Evolutionary conservation across 73 alveolate species (phyloP).

Genomic region (Stentor roeselii): DNA sequence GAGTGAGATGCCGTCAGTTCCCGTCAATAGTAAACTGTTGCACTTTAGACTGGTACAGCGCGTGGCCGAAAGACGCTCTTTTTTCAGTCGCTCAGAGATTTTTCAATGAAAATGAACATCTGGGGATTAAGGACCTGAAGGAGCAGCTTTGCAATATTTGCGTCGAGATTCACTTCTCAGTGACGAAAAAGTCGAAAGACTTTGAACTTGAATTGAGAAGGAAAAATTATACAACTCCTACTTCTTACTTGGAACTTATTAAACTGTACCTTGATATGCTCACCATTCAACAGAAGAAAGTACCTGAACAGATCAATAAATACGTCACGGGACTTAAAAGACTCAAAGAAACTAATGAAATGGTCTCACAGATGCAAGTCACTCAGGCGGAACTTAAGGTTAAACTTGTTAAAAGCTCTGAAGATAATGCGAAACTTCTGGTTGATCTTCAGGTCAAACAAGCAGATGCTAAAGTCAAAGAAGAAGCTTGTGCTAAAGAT

Average conservation of each 20-base stretch:
- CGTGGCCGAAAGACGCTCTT: slow-evolving; percentile 99
- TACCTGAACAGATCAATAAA: slow-evolving; percentile 90
- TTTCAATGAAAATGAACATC: slow-evolving; percentile 46
- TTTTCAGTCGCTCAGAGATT: slow-evolving; percentile 97
- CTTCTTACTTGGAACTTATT: slow-evolving; percentile 97
- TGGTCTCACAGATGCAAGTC: slow-evolving; percentile 94
- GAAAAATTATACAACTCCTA: slow-evolving; percentile 98
- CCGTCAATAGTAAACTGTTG: slow-evolving; percentile 95
- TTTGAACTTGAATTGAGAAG: slow-evolving; percentile 94
- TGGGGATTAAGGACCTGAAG: slow-evolving; percentile 67
- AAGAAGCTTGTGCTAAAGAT: slow-evolving; percentile 86
- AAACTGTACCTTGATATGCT: slow-evolving; percentile 95
- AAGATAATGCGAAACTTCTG: slow-evolving; percentile 88
- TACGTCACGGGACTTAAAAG: slow-evolving; percentile 94
- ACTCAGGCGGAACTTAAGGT: slow-evolving; percentile 83
- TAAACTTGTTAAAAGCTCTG: slow-evolving; percentile 84
- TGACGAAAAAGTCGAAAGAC: slow-evolving; percentile 69
- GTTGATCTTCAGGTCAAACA: slow-evolving; percentile 90
- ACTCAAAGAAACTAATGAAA: slow-evolving; percentile 95
- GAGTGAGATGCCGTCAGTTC: slow-evolving; percentile 99
- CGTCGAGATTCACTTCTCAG: slow-evolving; percentile 89
- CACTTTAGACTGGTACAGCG: slow-evolving; percentile 96
- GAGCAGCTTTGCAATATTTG: slow-evolving; percentile 78
- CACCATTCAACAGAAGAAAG: slow-evolving; percentile 81
- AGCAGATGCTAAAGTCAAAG: slow-evolving; percentile 88